Base-by-base conservation (phyloP, 2,329 filamentous ascomycete genomes). In the Alternaria atra region DNA sequence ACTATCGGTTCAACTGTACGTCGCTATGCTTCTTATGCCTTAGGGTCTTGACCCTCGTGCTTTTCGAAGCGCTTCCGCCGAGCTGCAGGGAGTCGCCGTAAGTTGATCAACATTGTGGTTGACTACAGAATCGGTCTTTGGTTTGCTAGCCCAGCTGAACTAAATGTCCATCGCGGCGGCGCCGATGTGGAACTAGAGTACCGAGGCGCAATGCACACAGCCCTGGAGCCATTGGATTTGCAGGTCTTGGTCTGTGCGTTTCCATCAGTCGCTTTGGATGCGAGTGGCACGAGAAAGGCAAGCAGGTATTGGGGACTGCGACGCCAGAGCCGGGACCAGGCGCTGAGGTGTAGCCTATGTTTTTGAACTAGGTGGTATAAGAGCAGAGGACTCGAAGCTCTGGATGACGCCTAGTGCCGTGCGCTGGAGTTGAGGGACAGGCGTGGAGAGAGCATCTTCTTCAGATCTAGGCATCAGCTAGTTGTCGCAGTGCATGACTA, bases 401-500 rank as follows among this genome's bases (percentile, higher is more conserved):
- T 32, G 34, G 6, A 23, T 8, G 46, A 30, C 46, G 23, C 34
- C 46, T 17, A 20, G 32, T 3, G 34, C 20, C 13, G 32, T 50
- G 15, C 35, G 46, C 46, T 48, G 30, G 29, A 48, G 32, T 34
- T 35, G 17, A 8, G 17, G 46, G 30, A n/a, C 17, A 10, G 34
- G 17, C 37, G 37, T 12, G 37, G 17, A 23, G 35, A 39, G 35
- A 4, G 35, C 30, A 52, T 15, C 42, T 43, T 27, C 43, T 32
- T 25, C 13, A 34, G 23, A 39, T 52, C 58, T 47, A 57, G 42
- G 9, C 47, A 37, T 32, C 32, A 32, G 32, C 9, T 17, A 35
- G 32, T 6, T 34, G 25, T 58, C 44, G 32, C 46, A 52, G 17
- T 34, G 9, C 34, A 46, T 63, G 60, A 60, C 60, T 60, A 63